These are phyloP conservation scores for Emergomyces pasteurianus DNA, from an alignment of 2,329 filamentous ascomycete genomes.

Conservation along the genomic window DNA sequence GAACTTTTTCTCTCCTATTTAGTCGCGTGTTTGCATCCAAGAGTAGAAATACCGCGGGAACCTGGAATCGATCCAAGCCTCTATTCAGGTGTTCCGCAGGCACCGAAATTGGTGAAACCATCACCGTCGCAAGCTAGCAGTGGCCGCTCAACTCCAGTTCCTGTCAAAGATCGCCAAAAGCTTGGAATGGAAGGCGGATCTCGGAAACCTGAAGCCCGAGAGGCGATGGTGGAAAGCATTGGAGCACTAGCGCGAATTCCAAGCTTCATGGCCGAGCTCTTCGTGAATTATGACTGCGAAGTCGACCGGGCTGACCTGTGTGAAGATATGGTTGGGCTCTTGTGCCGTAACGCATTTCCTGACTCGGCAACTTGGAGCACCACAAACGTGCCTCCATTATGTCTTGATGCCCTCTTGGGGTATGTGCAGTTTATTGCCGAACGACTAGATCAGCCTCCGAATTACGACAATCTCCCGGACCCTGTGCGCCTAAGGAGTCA, in stretches of 20 bases:
- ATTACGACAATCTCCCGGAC: slow-evolving; percentile 54
- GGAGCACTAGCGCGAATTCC: slow-evolving; percentile 86
- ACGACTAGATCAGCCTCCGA: slow-evolving; percentile 60
- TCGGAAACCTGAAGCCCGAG: slow-evolving; percentile 84
- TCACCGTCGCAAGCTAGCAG: slow-evolving; percentile 62
- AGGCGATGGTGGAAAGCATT: slow-evolving; percentile 97
- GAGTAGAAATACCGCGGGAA: slow-evolving; percentile 87
- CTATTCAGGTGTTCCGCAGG: slow-evolving; percentile 85
- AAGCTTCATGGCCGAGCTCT: slow-evolving; percentile 87
- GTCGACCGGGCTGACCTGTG: slow-evolving; percentile 83
- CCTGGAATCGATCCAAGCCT: slow-evolving; percentile 79
- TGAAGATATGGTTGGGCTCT: slow-evolving; percentile 84
- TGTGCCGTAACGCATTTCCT: slow-evolving; percentile 88
- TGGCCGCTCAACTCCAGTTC: slow-evolving; percentile 78
- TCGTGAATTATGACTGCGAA: slow-evolving; percentile 97
- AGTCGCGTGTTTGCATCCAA: slow-evolving; percentile 83
- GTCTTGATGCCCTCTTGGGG: slow-evolving; percentile 78
- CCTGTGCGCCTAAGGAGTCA: slow-evolving; percentile 54
- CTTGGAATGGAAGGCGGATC: slow-evolving; percentile 84
- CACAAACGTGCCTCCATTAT: slow-evolving; percentile 90
- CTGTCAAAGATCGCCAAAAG: slow-evolving; percentile 83
- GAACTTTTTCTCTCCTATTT: slow-evolving; percentile 92
- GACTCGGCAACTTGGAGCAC: slow-evolving; percentile 99
- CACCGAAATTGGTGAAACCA: slow-evolving; percentile 75
- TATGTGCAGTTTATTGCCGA: slow-evolving; percentile 90